Evolutionary conservation across 2,329 filamentous ascomycete species (phyloP), one percentile per base, ranked within the genome.

Genomic region (Cordyceps javanica): DNA sequence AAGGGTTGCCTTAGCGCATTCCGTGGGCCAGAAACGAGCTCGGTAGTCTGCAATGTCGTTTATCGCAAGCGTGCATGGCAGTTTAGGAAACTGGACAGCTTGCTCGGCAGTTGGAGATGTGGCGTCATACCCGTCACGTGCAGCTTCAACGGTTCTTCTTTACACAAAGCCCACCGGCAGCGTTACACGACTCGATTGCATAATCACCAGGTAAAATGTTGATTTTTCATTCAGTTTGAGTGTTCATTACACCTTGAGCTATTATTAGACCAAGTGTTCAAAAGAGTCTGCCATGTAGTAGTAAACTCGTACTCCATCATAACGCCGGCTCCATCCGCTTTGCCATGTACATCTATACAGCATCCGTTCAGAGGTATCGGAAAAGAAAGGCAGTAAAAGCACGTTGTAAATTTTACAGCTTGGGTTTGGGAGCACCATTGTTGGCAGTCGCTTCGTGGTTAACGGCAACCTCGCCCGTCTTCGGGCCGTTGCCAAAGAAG

Each of bases 401-500:
- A 10, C n/a, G 10, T 8, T 14, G 5, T 1, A 86, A 52, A 41
- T 26, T 16, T 60, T 72, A 77, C 30, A 77, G 67, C 66, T 73
- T 77, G 19, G 75, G 65, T 66, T 69, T 74, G 53, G 72, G 66
- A 38, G 63, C 61, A 36, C 69, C 68, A 49, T 72, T 66, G 10
- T 68, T 65, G 39, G 88, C 90, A 60, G 87, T 96, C 2, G 94
- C 94, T 67, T 97, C 93, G 62, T 87, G 79, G 72, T 97, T 99
- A 59, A 96, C 72, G 5, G 87, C 82, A 5, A 97, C 88, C 62
- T 88, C 87, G 36, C 92, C 91, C 30, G 82, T 88, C 69, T 86
- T 86, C 55, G 86, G 77, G 36, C 87, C 84, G 64, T 96, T 85
- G 60, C 94, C 94, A 67, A 99, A 99, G 81, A 99, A 99, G 68